Conservation (phyloP, 805 yeast species). For the Pichia heedii region DNA sequence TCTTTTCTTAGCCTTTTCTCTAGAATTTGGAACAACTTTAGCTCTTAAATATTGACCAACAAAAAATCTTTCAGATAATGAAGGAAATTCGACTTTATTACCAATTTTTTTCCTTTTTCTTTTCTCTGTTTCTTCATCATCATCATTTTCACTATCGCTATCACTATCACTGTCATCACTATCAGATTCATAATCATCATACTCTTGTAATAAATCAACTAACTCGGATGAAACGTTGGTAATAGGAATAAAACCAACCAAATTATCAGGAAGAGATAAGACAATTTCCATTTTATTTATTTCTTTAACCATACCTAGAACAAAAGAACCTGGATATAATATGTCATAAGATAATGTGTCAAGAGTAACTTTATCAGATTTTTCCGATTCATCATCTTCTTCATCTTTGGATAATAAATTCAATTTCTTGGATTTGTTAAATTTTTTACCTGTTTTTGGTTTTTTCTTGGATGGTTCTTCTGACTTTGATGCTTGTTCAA, state of each 20-base stretch:
- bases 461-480: conserved; percentile 22
- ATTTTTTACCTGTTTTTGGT: conserved; percentile 18
- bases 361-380: conserved; percentile 30
- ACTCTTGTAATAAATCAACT: conserved; percentile 45
- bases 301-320: conserved; percentile 66
- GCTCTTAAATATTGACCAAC: conserved; percentile 87
- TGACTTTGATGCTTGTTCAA: conserved; percentile 32
- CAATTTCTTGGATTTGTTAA: conserved; percentile 18
- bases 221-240: conserved; percentile 62
- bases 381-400: conserved; percentile 18
- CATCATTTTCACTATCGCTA: conserved; percentile 18
- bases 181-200: conserved; percentile 40
- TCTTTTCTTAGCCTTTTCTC: conserved; percentile 41
- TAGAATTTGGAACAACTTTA: conserved; percentile 45
- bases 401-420: conserved; percentile 14
- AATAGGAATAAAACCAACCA: conserved; percentile 71
- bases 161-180: conserved; percentile 23
- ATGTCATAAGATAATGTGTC: conserved; percentile 57
- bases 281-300: conserved; percentile 57
- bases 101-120: conserved; percentile 20
- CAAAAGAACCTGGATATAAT: conserved; percentile 59
- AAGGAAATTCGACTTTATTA: conserved; percentile 40
- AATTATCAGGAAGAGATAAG: conserved; percentile 69
- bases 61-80: conserved; percentile 42
- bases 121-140: conserved; percentile 19